These are phyloP conservation scores for Cicer arietinum DNA, from an alignment of 306 rosid genomes.

Conservation along the genomic window DNA sequence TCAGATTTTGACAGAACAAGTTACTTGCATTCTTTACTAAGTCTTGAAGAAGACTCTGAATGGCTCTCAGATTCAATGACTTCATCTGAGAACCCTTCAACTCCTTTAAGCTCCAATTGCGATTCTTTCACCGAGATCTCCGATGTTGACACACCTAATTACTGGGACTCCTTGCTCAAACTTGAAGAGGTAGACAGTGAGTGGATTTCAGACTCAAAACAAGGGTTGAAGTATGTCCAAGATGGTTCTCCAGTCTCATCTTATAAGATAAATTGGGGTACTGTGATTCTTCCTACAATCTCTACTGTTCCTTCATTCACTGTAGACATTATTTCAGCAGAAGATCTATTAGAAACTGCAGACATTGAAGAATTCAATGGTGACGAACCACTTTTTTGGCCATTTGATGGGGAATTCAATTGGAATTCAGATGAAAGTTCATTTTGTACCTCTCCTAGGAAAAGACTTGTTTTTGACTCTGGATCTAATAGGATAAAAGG, in stretches of 20 bases:
- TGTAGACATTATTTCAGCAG: conserved; percentile 11
- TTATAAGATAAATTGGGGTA: conserved; percentile 20
- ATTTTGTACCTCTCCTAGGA: conserved; percentile 55
- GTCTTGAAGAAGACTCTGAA: conserved; percentile 53
- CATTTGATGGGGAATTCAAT: conserved; percentile 46
- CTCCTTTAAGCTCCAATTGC: conserved; percentile 38
- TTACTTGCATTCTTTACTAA: conserved; percentile 49
- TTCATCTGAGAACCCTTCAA: conserved; percentile 33
- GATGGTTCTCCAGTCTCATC: conserved; percentile 42
- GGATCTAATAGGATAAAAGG: conserved; percentile 17
- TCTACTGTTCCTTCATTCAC: conserved; percentile 25
- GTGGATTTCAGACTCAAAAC: conserved; percentile 37
- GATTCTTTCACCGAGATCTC: conserved; percentile 41
- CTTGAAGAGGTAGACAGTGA: conserved; percentile 53
- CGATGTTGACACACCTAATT: conserved; percentile 29
- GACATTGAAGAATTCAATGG: conserved; percentile 28
- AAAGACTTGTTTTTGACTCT: conserved; percentile 33
- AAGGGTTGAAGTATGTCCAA: not conserved
- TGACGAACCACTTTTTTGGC: conserved; percentile 67
- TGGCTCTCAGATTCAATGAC: conserved; percentile 49
- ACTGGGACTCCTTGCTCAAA: conserved; percentile 47
- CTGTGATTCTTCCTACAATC: conserved; percentile 20
- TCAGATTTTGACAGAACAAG: conserved; percentile 43
- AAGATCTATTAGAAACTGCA: conserved; percentile 31
- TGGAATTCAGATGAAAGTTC: conserved; percentile 49